Conservation (phyloP, 176 grass and related monocot genomes). For the Musa acuminata region DNA sequence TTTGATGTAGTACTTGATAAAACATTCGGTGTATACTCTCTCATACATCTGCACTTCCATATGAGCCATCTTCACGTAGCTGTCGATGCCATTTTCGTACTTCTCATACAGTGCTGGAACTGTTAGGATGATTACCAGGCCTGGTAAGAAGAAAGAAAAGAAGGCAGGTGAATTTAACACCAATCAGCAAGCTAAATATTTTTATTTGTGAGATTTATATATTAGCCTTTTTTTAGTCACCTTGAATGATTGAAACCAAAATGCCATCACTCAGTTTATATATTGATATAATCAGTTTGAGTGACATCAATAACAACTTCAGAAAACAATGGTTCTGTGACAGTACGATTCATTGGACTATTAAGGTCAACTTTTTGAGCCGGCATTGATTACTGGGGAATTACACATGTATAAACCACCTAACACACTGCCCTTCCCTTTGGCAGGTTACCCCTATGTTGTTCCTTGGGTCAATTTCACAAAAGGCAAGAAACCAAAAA, state of each 20-base stretch:
- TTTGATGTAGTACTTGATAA: slow-evolving; percentile 17
- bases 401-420: no score
- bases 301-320: neutral
- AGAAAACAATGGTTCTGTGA: neutral
- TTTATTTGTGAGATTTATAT: no score
- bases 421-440: no score
- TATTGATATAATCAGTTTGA: neutral
- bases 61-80: slow-evolving; percentile 18
- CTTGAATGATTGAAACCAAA: neutral
- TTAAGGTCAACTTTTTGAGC: neutral
- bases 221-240: neutral
- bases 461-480: no score
- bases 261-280: neutral
- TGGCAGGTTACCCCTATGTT: no score
- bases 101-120: slow-evolving; percentile 36
- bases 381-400: no score
- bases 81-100: slow-evolving; percentile 18
- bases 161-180: no score
- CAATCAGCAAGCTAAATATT: no score
- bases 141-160: slow-evolving; percentile 7
- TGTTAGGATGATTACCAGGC: slow-evolving; percentile 26
- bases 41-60: slow-evolving; percentile 20
- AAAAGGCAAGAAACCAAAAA: no score
- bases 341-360: neutral
- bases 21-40: slow-evolving; percentile 17